Percentiles rank a stretch among this genome's conserved stretches.
These are phyloP conservation scores for Cardamine resedifolia DNA, from an alignment of 345 rosid genomes.

Conservation along the genomic window DNA sequence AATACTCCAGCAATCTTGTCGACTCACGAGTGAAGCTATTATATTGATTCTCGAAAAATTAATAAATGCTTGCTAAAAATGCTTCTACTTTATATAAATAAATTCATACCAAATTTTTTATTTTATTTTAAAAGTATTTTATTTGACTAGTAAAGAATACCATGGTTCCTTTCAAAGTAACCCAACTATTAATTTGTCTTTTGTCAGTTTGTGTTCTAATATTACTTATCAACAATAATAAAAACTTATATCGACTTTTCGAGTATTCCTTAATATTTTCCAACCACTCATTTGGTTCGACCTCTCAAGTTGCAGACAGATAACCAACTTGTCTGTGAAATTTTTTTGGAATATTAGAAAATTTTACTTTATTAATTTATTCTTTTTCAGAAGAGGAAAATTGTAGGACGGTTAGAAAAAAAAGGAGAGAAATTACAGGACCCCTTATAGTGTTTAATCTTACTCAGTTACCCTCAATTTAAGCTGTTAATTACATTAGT, in stretches of 20 bases:
- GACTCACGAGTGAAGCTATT: neutral
- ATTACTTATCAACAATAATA: neutral
- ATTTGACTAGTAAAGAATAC: neutral
- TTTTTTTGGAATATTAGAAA: neutral
- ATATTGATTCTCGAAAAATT: neutral
- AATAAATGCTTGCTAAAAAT: neutral
- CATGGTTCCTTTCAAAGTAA: neutral
- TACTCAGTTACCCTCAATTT: neutral
- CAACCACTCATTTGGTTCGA: slow-evolving; percentile 15
- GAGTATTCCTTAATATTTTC: neutral
- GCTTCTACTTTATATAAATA: neutral
- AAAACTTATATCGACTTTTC: neutral
- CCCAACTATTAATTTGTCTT: neutral
- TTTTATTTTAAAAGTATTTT: neutral
- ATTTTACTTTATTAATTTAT: neutral
- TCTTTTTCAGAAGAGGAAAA: slow-evolving; percentile 11
- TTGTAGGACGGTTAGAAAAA: neutral
- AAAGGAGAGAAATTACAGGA: neutral
- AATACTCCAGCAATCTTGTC: neutral
- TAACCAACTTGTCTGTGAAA: neutral
- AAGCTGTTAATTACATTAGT: neutral
- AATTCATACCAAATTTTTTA: neutral
- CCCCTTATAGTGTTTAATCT: neutral
- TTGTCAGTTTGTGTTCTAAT: neutral
- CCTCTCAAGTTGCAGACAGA: slow-evolving; percentile 18